Evolutionary conservation across 331 rosid genomes (phyloP).

Genomic region (Cydonia oblonga): DNA sequence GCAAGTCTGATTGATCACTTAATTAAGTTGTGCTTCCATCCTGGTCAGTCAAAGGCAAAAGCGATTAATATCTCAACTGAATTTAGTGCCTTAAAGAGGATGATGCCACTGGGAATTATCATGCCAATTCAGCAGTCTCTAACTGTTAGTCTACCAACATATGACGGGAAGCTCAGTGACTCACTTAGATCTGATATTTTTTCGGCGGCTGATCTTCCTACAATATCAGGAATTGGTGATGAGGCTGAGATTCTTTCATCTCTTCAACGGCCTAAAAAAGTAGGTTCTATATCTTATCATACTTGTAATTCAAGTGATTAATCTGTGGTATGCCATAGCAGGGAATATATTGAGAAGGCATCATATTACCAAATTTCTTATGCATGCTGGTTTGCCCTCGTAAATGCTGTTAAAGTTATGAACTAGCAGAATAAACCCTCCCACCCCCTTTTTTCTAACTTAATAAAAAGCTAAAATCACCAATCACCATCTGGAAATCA

Average conservation of each 20-base stretch:
- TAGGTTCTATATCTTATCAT: slow-evolving; percentile 20
- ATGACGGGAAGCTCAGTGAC: slow-evolving; percentile 50
- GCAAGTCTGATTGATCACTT: slow-evolving; percentile 80
- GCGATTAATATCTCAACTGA: slow-evolving; percentile 71
- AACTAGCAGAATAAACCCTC: background rate
- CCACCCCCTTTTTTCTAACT: background rate
- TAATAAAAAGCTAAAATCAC: background rate
- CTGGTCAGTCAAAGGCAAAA: slow-evolving; percentile 75
- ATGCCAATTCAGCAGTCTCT: slow-evolving; percentile 91
- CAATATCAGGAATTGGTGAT: slow-evolving; percentile 77
- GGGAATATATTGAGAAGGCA: background rate
- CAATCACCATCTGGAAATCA: background rate
- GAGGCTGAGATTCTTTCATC: slow-evolving; percentile 98
- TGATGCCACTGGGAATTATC: slow-evolving; percentile 97
- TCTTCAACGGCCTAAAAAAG: slow-evolving; percentile 94
- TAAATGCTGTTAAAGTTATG: background rate
- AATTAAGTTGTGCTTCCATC: slow-evolving; percentile 82
- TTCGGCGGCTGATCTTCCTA: slow-evolving; percentile 78
- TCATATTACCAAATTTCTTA: background rate
- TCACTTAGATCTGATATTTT: slow-evolving; percentile 56
- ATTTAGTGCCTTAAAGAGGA: slow-evolving; percentile 87
- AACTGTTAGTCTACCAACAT: slow-evolving; percentile 75
- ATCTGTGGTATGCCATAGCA: background rate
- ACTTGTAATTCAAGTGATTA: slow-evolving; percentile 1
- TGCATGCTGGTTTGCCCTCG: background rate